Conservation (phyloP, 2,329 filamentous ascomycete genomes). For the Xylaria sp. region DNA sequence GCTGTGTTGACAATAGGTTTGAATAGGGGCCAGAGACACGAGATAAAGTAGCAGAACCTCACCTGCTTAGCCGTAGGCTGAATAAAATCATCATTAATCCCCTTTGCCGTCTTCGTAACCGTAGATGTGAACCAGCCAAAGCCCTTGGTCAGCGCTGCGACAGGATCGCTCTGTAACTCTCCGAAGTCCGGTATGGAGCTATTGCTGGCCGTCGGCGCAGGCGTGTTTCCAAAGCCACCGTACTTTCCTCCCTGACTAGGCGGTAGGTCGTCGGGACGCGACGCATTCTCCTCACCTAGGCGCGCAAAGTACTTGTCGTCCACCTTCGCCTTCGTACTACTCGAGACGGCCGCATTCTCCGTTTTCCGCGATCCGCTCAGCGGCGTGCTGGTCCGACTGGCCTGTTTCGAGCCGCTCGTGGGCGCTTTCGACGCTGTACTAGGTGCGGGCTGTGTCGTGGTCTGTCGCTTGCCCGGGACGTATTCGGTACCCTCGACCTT, state of each 20-base stretch:
- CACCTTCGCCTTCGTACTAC: constrained; percentile 52
- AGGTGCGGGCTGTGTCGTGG: constrained; percentile 34
- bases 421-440: constrained; percentile 30
- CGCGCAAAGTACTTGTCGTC: constrained; percentile 88
- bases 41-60: constrained; percentile 27
- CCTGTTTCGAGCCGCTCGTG: constrained; percentile 28
- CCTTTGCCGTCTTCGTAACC: constrained; percentile 85
- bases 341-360: constrained; percentile 36
- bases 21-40: neutral
- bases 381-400: constrained; percentile 37
- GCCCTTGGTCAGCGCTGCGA: constrained; percentile 82
- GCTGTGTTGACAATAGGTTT: neutral
- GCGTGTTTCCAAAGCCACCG: constrained; percentile 78
- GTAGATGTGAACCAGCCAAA: constrained; percentile 91
- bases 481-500: constrained; percentile 88
- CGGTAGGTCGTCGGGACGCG: constrained; percentile 65
- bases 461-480: constrained; percentile 63
- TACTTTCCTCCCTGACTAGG: constrained; percentile 93
- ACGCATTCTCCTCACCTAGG: constrained; percentile 77
- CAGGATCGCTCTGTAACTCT: constrained; percentile 85
- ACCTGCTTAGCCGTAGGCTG: constrained; percentile 89
- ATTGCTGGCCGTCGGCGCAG: constrained; percentile 46
- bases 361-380: constrained; percentile 36
- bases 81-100: constrained; percentile 83
- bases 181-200: constrained; percentile 62